A percentile compares a stretch with the other conserved stretches of the same genome.
phyloP scores from a whole-genome alignment of 2,329 filamentous ascomycete genomes.

The Neurospora sp. region DNA sequence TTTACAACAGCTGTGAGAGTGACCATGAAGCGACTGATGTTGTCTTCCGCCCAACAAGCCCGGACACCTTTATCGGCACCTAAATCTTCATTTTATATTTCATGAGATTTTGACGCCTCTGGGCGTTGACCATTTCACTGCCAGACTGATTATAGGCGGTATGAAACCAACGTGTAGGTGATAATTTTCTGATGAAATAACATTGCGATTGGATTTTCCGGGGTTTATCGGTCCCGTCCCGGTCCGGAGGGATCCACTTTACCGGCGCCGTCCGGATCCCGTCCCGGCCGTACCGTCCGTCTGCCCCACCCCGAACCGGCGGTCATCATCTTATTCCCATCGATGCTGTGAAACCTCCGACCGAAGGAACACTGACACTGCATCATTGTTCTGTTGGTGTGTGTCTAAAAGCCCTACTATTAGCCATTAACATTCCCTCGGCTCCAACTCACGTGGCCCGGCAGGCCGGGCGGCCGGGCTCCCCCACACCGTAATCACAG shows the following conservation, averaged over 20 bases:
- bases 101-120: background rate
- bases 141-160: background rate
- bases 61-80: background rate
- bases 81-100: background rate
- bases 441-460: background rate
- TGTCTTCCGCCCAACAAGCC: background rate
- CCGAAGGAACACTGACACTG: background rate
- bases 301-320: background rate
- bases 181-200: background rate
- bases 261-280: background rate
- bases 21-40: background rate
- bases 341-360: background rate
- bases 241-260: background rate
- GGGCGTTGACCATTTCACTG: background rate
- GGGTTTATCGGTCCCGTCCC: background rate
- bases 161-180: background rate
- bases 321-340: background rate
- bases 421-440: background rate
- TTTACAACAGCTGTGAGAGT: background rate
- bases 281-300: background rate
- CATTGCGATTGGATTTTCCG: background rate
- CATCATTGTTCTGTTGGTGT: background rate
- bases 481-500: background rate
- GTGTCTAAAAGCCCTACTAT: background rate
- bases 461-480: background rate